A percentile compares a stretch with the other conserved stretches of the same genome.
Conservation (phyloP, 108 stramenopile genomes). For the Parmales sp. region DNA sequence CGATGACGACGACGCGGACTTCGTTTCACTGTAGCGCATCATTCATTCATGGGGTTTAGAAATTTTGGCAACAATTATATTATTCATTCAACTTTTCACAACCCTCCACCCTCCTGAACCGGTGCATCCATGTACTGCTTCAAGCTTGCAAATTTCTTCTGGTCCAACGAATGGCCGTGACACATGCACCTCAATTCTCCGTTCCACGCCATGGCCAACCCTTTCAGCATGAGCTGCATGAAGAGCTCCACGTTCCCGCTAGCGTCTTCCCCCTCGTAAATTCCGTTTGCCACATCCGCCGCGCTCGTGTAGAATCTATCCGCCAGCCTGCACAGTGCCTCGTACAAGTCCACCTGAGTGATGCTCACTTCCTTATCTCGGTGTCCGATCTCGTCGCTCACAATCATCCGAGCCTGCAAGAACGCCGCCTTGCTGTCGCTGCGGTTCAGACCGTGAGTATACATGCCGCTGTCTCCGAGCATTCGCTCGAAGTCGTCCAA, state of each 20-base stretch:
- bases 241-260: background rate
- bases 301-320: slow-evolving; percentile 1
- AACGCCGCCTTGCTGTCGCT: slow-evolving; percentile 6
- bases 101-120: too few relatives aligned
- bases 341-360: background rate
- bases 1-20: too few relatives aligned
- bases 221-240: background rate
- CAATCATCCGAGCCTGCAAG: background rate
- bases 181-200: background rate
- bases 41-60: too few relatives aligned
- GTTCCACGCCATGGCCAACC: background rate
- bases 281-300: too few relatives aligned
- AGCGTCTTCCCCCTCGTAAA: background rate
- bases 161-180: slow-evolving; percentile 7
- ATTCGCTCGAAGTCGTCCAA: background rate
- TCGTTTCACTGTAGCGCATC: too few relatives aligned
- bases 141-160: background rate
- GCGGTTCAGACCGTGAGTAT: background rate
- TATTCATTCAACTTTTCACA: too few relatives aligned
- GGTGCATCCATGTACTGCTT: too few relatives aligned
- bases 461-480: background rate
- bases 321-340: background rate
- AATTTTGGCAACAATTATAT: too few relatives aligned
- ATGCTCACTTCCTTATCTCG: background rate
- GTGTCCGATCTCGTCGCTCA: background rate